A percentile compares a stretch with the other conserved stretches of the same genome.
Conservation (phyloP, 75 land plant species). For the Sequoiadendron giganteum region DNA sequence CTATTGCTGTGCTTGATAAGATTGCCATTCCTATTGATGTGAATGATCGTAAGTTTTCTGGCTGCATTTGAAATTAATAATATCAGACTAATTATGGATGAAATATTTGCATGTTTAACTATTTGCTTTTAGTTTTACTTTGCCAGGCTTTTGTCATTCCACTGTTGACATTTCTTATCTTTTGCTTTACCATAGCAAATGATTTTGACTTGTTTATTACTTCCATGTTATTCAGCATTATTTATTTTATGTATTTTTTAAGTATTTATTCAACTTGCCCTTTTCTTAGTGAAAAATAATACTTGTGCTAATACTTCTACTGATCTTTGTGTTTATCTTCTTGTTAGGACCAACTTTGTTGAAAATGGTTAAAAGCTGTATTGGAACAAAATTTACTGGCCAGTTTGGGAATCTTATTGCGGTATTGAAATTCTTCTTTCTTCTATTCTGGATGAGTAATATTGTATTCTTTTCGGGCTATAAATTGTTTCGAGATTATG, state of each 20-base stretch:
- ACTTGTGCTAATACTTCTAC: not conserved
- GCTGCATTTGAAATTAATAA: not conserved
- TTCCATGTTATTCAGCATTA: not conserved
- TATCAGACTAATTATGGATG: too few relatives aligned
- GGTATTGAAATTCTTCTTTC: constrained; percentile 22
- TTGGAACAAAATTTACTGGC: constrained; percentile 95
- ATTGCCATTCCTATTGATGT: constrained; percentile 82
- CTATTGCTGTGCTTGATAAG: constrained; percentile 85
- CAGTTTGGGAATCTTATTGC: constrained; percentile 96
- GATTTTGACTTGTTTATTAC: not conserved
- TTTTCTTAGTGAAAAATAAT: not conserved
- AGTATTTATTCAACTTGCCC: not conserved
- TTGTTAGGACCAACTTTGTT: constrained; percentile 71
- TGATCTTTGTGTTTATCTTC: not conserved
- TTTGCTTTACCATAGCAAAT: not conserved
- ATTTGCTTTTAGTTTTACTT: too few relatives aligned
- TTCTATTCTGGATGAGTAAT: not conserved
- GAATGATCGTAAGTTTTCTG: constrained; percentile 73
- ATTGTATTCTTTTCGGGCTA: not conserved
- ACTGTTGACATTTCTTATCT: not conserved
- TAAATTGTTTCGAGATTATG: not conserved
- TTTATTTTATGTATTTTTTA: not conserved
- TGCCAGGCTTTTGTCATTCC: too few relatives aligned
- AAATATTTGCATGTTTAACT: too few relatives aligned
- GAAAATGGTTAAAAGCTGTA: constrained; percentile 88